These are phyloP conservation scores for Micractinium sp. DNA, from an alignment of 139 green algal species.

Conservation along the genomic window DNA sequence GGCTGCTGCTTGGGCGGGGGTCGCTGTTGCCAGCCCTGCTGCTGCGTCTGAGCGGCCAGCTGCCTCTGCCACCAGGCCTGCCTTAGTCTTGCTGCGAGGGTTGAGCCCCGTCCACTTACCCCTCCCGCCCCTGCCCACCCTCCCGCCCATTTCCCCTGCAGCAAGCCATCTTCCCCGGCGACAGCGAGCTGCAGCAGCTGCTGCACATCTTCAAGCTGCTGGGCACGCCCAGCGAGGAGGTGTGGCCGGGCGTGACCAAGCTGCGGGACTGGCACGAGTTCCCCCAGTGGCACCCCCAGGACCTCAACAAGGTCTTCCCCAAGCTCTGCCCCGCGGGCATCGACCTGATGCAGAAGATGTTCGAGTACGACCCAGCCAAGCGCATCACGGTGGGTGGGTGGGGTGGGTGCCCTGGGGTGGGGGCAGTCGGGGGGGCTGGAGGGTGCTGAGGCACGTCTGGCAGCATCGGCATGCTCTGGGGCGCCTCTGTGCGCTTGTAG, in stretches of 20 bases:
- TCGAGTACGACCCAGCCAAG: slow-evolving; percentile 80
- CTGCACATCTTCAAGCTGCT: slow-evolving; percentile 92
- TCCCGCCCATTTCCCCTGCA: slow-evolving; percentile 17
- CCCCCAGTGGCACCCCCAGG: slow-evolving; percentile 71
- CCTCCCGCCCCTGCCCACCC: background rate
- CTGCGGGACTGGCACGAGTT: slow-evolving; percentile 93
- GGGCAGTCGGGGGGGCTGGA: no score
- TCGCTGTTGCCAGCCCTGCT: no score
- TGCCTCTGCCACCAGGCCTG: background rate
- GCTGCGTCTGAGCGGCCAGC: background rate
- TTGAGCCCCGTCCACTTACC: background rate
- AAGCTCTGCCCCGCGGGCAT: slow-evolving; percentile 82
- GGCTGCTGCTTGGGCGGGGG: no score
- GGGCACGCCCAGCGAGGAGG: slow-evolving; percentile 80
- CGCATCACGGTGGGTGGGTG: slow-evolving; percentile 68
- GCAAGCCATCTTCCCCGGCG: slow-evolving; percentile 86
- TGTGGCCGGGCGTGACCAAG: slow-evolving; percentile 80
- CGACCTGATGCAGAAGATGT: slow-evolving; percentile 76
- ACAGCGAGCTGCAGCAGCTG: slow-evolving; percentile 91
- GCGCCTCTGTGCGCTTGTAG: no score
- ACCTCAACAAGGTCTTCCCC: slow-evolving; percentile 75
- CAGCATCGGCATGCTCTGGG: background rate
- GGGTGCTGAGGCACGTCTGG: background rate
- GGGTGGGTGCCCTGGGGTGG: background rate
- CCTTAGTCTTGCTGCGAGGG: background rate